Conservation (phyloP, 345 rosid genomes). For the Salix viminalis region DNA sequence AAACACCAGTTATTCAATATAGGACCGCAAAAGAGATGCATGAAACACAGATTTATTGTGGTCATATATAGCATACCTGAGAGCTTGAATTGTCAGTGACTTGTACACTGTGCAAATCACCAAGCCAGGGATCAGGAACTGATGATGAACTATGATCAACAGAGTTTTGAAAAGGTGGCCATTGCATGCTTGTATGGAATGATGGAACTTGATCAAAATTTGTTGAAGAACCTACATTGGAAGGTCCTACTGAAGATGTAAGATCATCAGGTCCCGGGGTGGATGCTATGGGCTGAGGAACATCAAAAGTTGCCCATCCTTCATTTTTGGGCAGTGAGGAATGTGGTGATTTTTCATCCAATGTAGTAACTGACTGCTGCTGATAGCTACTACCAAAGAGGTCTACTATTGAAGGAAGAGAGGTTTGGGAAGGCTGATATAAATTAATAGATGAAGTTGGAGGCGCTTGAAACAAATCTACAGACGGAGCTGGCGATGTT, state of each 20-base stretch:
- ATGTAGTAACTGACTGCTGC: slow-evolving; percentile 39
- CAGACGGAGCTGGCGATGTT: slow-evolving; percentile 37
- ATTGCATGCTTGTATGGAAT: slow-evolving; percentile 36
- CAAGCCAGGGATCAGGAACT: slow-evolving; percentile 46
- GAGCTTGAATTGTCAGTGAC: slow-evolving; percentile 24
- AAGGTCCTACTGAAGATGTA: slow-evolving; percentile 23
- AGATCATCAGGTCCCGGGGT: slow-evolving; percentile 25
- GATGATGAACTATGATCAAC: slow-evolving; percentile 34
- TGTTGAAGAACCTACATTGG: slow-evolving; percentile 27
- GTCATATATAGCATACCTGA: slow-evolving; percentile 40
- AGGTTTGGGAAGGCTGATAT: slow-evolving; percentile 41
- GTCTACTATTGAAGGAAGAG: slow-evolving; percentile 40
- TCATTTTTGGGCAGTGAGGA: slow-evolving; percentile 45
- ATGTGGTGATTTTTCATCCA: slow-evolving; percentile 27
- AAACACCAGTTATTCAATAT: background rate
- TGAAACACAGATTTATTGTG: background rate
- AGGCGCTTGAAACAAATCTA: slow-evolving; percentile 34
- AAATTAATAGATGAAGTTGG: slow-evolving; percentile 29
- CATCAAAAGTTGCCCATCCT: slow-evolving; percentile 96
- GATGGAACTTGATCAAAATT: slow-evolving; percentile 40
- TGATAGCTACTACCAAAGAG: slow-evolving; percentile 42
- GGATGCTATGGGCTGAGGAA: slow-evolving; percentile 39
- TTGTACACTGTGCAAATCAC: slow-evolving; percentile 31
- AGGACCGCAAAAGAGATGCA: background rate
- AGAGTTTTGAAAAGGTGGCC: slow-evolving; percentile 50